phyloP scores from a whole-genome alignment of 805 yeast species.

The Starmerella kuoi region DNA sequence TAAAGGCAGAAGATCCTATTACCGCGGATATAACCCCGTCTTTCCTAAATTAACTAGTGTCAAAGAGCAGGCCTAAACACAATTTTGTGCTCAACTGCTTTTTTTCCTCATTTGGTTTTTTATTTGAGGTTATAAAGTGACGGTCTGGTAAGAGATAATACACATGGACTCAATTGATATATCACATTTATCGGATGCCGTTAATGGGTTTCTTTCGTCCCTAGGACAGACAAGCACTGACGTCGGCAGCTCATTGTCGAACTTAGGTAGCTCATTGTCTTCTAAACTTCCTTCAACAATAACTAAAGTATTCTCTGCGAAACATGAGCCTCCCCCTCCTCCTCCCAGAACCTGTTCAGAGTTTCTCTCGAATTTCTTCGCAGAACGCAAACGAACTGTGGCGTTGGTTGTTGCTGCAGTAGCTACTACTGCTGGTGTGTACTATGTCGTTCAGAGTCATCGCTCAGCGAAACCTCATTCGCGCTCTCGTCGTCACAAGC shows the following conservation, averaged over 20 bases:
- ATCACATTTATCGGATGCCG: constrained; percentile 12
- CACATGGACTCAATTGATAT: constrained; percentile 13
- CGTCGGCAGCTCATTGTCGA: constrained; percentile 3
- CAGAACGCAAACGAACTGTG: constrained; percentile 18
- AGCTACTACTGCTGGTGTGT: not conserved
- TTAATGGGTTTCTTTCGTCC: constrained; percentile 16
- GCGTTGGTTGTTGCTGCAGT: not conserved
- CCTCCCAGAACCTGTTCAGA: constrained; percentile 22
- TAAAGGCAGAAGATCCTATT: too few species aligned
- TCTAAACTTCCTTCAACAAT: constrained; percentile 1
- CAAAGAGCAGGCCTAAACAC: too few species aligned
- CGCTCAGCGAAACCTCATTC: not conserved
- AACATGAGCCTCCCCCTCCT: constrained; percentile 20
- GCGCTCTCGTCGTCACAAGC: not conserved
- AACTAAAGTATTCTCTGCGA: not conserved
- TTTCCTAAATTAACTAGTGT: too few species aligned
- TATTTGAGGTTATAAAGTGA: too few species aligned
- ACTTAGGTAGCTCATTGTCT: not conserved
- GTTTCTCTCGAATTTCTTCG: constrained; percentile 21
- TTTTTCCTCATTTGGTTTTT: too few species aligned
- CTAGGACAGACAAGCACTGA: constrained; percentile 8
- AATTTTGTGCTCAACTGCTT: too few species aligned
- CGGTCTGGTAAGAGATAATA: too few species aligned
- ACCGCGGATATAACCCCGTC: too few species aligned
- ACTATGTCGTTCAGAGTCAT: not conserved